Conservation (phyloP, 73 alveolate genomes). For the Paraurostyla sp. region DNA sequence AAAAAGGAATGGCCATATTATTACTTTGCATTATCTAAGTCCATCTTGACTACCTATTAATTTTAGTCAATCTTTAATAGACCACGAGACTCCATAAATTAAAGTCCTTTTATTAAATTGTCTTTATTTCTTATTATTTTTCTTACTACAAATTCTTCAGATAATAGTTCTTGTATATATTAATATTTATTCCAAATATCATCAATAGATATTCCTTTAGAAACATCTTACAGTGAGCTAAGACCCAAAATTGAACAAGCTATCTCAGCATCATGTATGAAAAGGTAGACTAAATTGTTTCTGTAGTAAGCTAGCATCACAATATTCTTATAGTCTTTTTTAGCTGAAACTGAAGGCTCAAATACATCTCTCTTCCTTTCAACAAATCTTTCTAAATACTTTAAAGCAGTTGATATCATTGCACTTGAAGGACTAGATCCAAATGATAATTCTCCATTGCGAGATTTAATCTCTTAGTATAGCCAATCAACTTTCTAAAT, state of each 20-base stretch:
- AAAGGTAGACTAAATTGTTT: slow-evolving; percentile 80
- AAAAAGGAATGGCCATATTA: slow-evolving; percentile 70
- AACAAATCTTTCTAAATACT: slow-evolving; percentile 53
- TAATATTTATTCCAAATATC: slow-evolving; percentile 73
- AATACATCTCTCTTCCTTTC: slow-evolving; percentile 85
- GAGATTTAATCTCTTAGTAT: slow-evolving; percentile 66
- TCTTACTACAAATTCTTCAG: slow-evolving; percentile 81
- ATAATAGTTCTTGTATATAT: slow-evolving; percentile 71
- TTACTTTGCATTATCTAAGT: slow-evolving; percentile 63
- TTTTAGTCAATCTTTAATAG: slow-evolving; percentile 46
- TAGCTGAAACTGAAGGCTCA: slow-evolving; percentile 87
- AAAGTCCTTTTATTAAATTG: slow-evolving; percentile 60
- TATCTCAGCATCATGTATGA: slow-evolving; percentile 78
- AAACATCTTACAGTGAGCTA: slow-evolving; percentile 70
- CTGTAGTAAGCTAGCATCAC: slow-evolving; percentile 89
- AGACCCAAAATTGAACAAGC: slow-evolving; percentile 86
- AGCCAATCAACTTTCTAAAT: slow-evolving; percentile 83
- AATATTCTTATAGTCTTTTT: slow-evolving; percentile 87
- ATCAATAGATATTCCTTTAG: slow-evolving; percentile 76
- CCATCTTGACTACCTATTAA: slow-evolving; percentile 35
- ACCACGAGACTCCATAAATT: slow-evolving; percentile 72
- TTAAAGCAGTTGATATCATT: slow-evolving; percentile 7
- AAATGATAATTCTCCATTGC: slow-evolving; percentile 77
- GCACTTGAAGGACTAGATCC: slow-evolving; percentile 45
- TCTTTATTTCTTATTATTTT: slow-evolving; percentile 51